Evolutionary conservation across 2,329 filamentous ascomycete species (phyloP).

Genomic region (Xylaria sp.): DNA sequence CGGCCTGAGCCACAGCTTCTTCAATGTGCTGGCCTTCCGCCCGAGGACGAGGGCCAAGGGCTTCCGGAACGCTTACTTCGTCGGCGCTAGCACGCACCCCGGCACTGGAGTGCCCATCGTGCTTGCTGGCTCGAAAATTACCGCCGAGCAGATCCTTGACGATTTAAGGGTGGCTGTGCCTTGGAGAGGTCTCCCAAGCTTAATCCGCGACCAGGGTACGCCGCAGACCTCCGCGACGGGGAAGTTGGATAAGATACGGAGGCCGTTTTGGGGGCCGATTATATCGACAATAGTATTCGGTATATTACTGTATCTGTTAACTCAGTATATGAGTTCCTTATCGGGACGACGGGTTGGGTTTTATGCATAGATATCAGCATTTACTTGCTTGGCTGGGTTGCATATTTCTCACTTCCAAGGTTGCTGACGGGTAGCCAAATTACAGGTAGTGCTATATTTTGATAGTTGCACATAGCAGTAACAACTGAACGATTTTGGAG

Average conservation of each 20-base stretch:
- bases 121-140: constrained; percentile 73
- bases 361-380: background rate
- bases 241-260: constrained; percentile 38
- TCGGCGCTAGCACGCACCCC: constrained; percentile 79
- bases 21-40: constrained; percentile 75
- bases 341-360: background rate
- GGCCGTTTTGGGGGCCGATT: constrained; percentile 19
- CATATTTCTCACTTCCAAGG: too few species aligned
- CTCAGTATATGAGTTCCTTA: background rate
- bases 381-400: background rate
- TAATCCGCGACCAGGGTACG: constrained; percentile 33
- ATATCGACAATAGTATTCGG: constrained; percentile 15
- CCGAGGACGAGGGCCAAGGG: constrained; percentile 65
- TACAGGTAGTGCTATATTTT: too few species aligned
- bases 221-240: constrained; percentile 33
- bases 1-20: constrained; percentile 76
- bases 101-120: constrained; percentile 81
- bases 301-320: constrained; percentile 23
- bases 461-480: background rate
- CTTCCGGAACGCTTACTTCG: constrained; percentile 70
- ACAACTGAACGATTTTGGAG: background rate
- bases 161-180: constrained; percentile 48
- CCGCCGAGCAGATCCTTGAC: constrained; percentile 56
- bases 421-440: too few species aligned
- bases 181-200: constrained; percentile 44